phyloP scores from a whole-genome alignment of 1,284 basidiomycete genomes.

The Cutaneotrichosporon arboriforme region DNA sequence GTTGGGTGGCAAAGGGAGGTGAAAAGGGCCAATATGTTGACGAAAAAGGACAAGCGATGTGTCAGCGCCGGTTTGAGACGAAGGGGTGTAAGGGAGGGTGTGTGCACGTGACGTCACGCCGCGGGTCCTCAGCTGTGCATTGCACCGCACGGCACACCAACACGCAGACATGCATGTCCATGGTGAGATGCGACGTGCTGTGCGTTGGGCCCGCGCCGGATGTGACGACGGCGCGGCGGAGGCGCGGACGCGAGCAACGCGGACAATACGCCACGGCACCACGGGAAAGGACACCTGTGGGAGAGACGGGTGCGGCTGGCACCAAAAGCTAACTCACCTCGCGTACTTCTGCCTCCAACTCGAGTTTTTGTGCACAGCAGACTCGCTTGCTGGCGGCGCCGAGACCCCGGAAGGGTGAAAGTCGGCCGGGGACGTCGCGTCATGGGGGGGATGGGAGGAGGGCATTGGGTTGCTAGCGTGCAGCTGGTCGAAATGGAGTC shows the following conservation, averaged over 20 bases:
- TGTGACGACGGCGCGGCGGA: too few relatives aligned
- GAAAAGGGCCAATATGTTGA: neutral
- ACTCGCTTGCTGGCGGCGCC: too few relatives aligned
- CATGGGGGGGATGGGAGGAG: neutral
- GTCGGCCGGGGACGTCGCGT: too few relatives aligned
- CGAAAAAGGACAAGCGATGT: neutral
- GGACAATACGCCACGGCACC: too few relatives aligned
- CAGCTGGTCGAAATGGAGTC: neutral
- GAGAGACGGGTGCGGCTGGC: neutral
- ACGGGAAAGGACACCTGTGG: neutral
- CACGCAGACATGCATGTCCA: neutral
- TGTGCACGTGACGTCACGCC: constrained; percentile 10
- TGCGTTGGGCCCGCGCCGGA: too few relatives aligned
- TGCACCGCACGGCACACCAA: neutral
- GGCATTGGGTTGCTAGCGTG: neutral
- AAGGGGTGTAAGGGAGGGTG: too few relatives aligned
- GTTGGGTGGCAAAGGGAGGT: neutral
- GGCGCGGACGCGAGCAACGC: too few relatives aligned
- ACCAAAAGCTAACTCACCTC: constrained; percentile 27
- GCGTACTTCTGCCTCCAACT: constrained; percentile 35
- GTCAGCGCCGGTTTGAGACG: neutral
- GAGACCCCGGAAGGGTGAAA: too few relatives aligned
- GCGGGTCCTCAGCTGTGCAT: neutral
- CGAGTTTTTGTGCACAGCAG: constrained; percentile 10
- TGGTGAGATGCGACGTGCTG: too few relatives aligned